Base-by-base conservation (phyloP, 1,284 basidiomycete species). In the Trichosporon sp. region DNA sequence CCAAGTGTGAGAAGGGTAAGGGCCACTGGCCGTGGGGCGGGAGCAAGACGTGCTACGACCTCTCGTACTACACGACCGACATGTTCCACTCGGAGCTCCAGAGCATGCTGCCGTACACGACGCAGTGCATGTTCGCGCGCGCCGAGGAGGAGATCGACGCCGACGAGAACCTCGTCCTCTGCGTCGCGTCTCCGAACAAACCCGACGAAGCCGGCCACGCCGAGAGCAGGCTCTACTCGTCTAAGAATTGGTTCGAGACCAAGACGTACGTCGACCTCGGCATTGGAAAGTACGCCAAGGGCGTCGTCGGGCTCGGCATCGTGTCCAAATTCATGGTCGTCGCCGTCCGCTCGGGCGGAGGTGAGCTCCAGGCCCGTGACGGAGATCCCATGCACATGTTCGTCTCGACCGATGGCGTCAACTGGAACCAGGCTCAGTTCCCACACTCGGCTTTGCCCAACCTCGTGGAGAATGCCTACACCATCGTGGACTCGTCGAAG, bases 291-390 rank as follows among this genome's bases (percentile, higher is more conserved):
- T 89, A 90, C 69, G 91, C 93, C 0, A 88, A 88, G 25, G 95
- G 95, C 1, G 89, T 98, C 18, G 86, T 92, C 2, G 95, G 93
- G 0, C 88, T 97, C 68, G 95, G 95, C 0, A 91, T 95, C 65
- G 92, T 96, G 6, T 90, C 89, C 82, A 93, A 94, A 78, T 98
- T 91, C 77, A 90, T 92, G 13, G 91, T 97, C 5, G 93, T 92
- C 2, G 95, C 94, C 0, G 76, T 69, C n/a, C 27, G 47, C 21
- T 27, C 67, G 4, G 23, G 60, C 8, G 53, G 38, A 15, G 67
- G 32, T 21, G 58, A 44, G 23, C 18, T 60, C 21, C n/a, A 29
- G 66, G 34, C 66, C 12, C 34, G 64, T 23, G 47, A 35, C 21
- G 23, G 27, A n/a, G 63, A 68, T 68, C 60, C 63, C 58, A 78